Percentiles rank a stretch among this genome's conserved stretches.
phyloP scores from a whole-genome alignment of 2,329 filamentous ascomycete genomes.

The Nemania bipapillata region DNA sequence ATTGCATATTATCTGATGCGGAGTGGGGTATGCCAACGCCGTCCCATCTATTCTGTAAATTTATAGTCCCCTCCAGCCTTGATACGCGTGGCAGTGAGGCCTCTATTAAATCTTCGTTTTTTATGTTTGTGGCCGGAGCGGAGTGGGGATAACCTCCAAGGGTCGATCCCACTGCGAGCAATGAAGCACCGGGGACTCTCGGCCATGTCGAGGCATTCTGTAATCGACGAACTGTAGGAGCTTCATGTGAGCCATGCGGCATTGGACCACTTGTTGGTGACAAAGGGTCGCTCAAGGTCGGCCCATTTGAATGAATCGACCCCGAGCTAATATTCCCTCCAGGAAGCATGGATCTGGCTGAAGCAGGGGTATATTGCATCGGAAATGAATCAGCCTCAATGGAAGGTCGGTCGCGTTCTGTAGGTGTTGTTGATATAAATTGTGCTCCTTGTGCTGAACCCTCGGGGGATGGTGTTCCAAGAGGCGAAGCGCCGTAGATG shows the following conservation, averaged over 20 bases:
- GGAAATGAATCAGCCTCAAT: slow-evolving; percentile 43
- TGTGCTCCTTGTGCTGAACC: slow-evolving; percentile 39
- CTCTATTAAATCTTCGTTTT: slow-evolving; percentile 51
- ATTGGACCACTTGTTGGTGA: slow-evolving; percentile 24
- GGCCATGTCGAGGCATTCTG: slow-evolving; percentile 62
- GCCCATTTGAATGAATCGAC: slow-evolving; percentile 33
- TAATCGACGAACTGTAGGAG: slow-evolving; percentile 44
- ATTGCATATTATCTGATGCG: slow-evolving; percentile 58
- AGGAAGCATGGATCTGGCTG: slow-evolving; percentile 39
- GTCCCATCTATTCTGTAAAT: slow-evolving; percentile 54
- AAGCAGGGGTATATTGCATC: slow-evolving; percentile 43
- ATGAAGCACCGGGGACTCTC: slow-evolving; percentile 47
- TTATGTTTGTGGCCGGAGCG: slow-evolving; percentile 52
- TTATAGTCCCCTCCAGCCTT: slow-evolving; percentile 55
- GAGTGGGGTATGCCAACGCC: slow-evolving; percentile 54
- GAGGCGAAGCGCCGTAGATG: slow-evolving; percentile 48
- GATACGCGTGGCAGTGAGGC: slow-evolving; percentile 55
- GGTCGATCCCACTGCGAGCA: slow-evolving; percentile 42
- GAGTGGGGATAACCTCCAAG: slow-evolving; percentile 56
- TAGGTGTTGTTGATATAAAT: slow-evolving; percentile 46
- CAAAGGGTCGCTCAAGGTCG: slow-evolving; percentile 38
- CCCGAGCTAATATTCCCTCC: slow-evolving; percentile 35
- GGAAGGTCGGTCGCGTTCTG: slow-evolving; percentile 42
- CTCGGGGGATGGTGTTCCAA: slow-evolving; percentile 42
- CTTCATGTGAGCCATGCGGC: slow-evolving; percentile 25